These are phyloP conservation scores for Entamoeba histolytica DNA, from an alignment of 208 protist species.

Conservation along the genomic window DNA sequence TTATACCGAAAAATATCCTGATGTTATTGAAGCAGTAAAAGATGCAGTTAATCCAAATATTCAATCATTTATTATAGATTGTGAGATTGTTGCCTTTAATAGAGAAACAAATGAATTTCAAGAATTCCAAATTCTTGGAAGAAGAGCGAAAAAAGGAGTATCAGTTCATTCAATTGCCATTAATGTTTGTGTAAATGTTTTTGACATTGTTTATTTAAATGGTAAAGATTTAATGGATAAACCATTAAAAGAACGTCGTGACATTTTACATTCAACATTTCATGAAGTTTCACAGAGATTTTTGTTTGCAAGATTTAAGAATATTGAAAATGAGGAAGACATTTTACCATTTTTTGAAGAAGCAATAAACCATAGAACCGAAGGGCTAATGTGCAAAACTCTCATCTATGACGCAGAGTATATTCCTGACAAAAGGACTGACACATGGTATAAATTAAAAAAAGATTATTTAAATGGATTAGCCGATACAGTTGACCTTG, in stretches of 20 bases:
- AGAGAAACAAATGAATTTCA: constrained; percentile 40
- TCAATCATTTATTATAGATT: constrained; percentile 85
- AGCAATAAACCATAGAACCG: constrained; percentile 46
- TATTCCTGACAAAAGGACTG: constrained; percentile 72
- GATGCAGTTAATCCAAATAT: constrained; percentile 32
- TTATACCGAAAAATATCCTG: constrained; percentile 85
- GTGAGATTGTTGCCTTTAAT: constrained; percentile 82
- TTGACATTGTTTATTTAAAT: constrained; percentile 95
- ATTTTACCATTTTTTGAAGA: constrained; percentile 74
- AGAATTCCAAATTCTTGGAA: constrained; percentile 23
- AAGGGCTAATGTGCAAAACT: constrained; percentile 96
- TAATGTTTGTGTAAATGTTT: constrained; percentile 83
- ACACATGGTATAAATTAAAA: constrained; percentile 92
- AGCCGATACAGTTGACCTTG: constrained; percentile 84
- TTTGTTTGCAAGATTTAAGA: constrained; percentile 21
- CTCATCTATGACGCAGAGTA: constrained; percentile 68
- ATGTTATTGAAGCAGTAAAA: constrained; percentile 63
- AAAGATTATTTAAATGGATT: constrained; percentile 92
- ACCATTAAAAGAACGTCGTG: constrained; percentile 32
- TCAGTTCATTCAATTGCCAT: constrained; percentile 61
- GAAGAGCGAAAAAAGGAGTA: constrained; percentile 61
- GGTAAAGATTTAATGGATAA: constrained; percentile 55
- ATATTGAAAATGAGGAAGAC: constrained; percentile 61
- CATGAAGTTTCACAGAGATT: constrained; percentile 11
- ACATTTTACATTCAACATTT: not conserved